Conservation (phyloP, 1,284 basidiomycete genomes). For the Anthracocystis walkeri region DNA sequence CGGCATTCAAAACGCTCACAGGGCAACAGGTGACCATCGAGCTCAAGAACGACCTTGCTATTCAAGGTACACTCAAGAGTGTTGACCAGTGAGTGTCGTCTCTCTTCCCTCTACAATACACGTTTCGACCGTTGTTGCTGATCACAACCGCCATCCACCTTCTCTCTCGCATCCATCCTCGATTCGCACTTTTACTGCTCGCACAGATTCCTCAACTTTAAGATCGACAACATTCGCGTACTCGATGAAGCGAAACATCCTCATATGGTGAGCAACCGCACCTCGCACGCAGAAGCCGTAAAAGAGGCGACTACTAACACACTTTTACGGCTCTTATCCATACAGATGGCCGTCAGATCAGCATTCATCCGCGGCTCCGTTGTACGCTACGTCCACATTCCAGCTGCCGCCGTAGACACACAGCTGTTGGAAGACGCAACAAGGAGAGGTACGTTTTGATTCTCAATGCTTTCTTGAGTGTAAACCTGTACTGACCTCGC, state of each 20-base stretch:
- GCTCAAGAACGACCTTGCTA: slow-evolving; percentile 98
- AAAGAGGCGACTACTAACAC: not conserved
- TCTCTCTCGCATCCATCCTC: not conserved
- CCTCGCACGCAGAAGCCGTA: not conserved
- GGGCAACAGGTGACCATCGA: slow-evolving; percentile 92
- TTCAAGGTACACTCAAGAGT: slow-evolving; percentile 94
- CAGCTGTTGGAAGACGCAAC: slow-evolving; percentile 97
- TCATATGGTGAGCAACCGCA: slow-evolving; percentile 84
- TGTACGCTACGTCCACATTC: slow-evolving; percentile 95
- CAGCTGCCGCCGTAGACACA: slow-evolving; percentile 92
- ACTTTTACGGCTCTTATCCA: too few relatives aligned
- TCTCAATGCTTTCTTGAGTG: too few relatives aligned
- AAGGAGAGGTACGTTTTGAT: slow-evolving; percentile 76
- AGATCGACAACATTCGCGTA: slow-evolving; percentile 92
- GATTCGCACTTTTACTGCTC: not conserved
- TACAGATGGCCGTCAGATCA: slow-evolving; percentile 96
- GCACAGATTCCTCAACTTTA: slow-evolving; percentile 88
- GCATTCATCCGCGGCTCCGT: slow-evolving; percentile 99
- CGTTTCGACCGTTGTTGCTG: not conserved
- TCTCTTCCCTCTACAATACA: too few relatives aligned
- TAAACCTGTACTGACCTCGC: not conserved
- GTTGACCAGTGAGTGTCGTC: slow-evolving; percentile 81
- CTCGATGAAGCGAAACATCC: slow-evolving; percentile 92
- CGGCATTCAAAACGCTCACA: slow-evolving; percentile 98
- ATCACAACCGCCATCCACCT: not conserved